These are phyloP conservation scores for Psilocybe cyanescens DNA, from an alignment of 768 basidiomycete genomes.

Conservation along the genomic window DNA sequence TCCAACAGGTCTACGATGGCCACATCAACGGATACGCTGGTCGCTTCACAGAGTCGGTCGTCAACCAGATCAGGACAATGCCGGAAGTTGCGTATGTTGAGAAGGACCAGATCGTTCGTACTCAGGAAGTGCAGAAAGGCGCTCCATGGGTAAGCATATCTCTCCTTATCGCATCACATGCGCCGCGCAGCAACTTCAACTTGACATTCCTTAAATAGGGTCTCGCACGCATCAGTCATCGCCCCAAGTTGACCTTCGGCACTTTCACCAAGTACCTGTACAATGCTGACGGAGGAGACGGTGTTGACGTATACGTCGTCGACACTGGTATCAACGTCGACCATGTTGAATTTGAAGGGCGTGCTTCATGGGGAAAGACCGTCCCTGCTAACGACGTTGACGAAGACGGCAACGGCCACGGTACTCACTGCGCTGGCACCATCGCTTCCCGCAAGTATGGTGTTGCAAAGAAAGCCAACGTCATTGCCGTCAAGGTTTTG, in stretches of 20 bases:
- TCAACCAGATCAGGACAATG: conserved; percentile 77
- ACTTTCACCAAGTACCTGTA: conserved; percentile 89
- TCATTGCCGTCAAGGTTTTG: conserved; percentile 91
- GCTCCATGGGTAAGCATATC: conserved; percentile 80
- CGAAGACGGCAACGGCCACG: conserved; percentile 94
- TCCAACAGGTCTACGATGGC: conserved; percentile 78
- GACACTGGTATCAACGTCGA: conserved; percentile 89
- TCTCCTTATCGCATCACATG: conserved; percentile 6
- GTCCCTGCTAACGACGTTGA: conserved; percentile 84
- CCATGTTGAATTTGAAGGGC: conserved; percentile 88
- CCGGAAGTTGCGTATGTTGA: conserved; percentile 95
- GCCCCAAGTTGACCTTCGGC: conserved; percentile 68
- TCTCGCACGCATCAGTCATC: conserved; percentile 93
- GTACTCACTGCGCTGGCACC: conserved; percentile 93
- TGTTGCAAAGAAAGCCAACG: conserved; percentile 91
- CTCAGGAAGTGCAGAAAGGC: conserved; percentile 66
- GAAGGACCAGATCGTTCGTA: conserved; percentile 90
- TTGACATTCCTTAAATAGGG: conserved; percentile 56
- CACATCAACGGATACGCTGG: conserved; percentile 84
- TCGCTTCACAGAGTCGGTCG: conserved; percentile 65
- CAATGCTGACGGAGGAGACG: conserved; percentile 75
- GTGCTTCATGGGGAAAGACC: conserved; percentile 93
- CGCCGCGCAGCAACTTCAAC: conserved; percentile 1
- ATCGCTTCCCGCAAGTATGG: conserved; percentile 94
- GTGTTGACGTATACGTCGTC: conserved; percentile 90